These are phyloP conservation scores for Curvularia verruculosa DNA, from an alignment of 2,329 filamentous ascomycete species.

Conservation along the genomic window DNA sequence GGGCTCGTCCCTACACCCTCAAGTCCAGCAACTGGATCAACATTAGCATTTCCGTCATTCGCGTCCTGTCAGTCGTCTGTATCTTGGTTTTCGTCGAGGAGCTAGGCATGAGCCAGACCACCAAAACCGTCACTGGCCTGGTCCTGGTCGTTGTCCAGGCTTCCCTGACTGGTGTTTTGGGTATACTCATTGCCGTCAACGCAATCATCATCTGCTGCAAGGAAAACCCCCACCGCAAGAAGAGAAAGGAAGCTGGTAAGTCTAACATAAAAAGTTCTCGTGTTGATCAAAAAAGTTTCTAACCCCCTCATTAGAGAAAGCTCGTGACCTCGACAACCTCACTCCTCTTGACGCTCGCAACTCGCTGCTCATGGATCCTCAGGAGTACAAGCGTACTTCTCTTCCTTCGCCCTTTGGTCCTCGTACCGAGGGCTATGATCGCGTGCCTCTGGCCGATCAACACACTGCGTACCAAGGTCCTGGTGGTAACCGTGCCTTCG, in stretches of 20 bases:
- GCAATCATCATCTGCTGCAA: slow-evolving; percentile 81
- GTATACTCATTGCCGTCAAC: slow-evolving; percentile 87
- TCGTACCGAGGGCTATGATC: slow-evolving; percentile 44
- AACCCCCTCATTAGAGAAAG: slow-evolving; percentile 66
- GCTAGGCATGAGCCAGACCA: slow-evolving; percentile 86
- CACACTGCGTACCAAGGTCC: slow-evolving; percentile 36
- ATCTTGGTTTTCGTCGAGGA: slow-evolving; percentile 94
- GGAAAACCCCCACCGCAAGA: slow-evolving; percentile 87
- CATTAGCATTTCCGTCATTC: slow-evolving; percentile 86
- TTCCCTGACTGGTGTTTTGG: slow-evolving; percentile 78
- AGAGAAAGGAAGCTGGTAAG: slow-evolving; percentile 88
- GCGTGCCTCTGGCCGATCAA: slow-evolving; percentile 46
- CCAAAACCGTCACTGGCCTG: slow-evolving; percentile 92
- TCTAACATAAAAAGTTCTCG: slow-evolving; percentile 28
- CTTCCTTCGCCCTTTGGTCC: slow-evolving; percentile 39
- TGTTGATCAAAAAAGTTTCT: slow-evolving; percentile 20
- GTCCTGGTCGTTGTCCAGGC: slow-evolving; percentile 92
- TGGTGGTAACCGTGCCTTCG: slow-evolving; percentile 30
- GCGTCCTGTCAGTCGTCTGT: slow-evolving; percentile 85
- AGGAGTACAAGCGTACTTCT: slow-evolving; percentile 51
- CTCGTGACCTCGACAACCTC: slow-evolving; percentile 78
- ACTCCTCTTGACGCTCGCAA: slow-evolving; percentile 88
- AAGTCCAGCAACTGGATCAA: slow-evolving; percentile 92
- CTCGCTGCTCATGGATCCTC: slow-evolving; percentile 76
- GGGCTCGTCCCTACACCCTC: slow-evolving; percentile 84